These are phyloP conservation scores for Arabidopsis suecica DNA, from an alignment of 345 rosid genomes.

Conservation along the genomic window DNA sequence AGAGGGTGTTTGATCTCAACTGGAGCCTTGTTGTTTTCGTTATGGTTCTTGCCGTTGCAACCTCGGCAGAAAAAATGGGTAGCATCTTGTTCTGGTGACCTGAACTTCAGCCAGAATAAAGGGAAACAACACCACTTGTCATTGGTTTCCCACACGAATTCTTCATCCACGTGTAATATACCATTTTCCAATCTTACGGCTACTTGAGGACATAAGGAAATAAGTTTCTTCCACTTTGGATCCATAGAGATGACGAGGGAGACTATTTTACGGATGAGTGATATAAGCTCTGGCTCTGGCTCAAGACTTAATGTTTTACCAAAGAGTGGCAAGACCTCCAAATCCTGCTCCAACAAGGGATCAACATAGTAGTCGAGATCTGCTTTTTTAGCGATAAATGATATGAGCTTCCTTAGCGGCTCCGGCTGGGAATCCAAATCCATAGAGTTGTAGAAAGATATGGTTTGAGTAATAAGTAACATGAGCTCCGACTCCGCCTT, in stretches of 20 bases:
- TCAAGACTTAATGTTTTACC: background rate
- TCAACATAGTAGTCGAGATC: background rate
- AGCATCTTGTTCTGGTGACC: background rate
- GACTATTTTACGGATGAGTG: slow-evolving; percentile 1
- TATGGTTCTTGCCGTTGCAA: background rate
- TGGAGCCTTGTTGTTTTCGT: background rate
- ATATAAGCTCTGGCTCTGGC: background rate
- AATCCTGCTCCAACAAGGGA: background rate
- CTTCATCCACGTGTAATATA: background rate
- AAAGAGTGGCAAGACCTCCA: slow-evolving; percentile 4
- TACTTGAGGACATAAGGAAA: slow-evolving; percentile 3
- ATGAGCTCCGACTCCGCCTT: background rate
- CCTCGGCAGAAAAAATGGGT: background rate
- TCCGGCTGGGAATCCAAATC: slow-evolving; percentile 5
- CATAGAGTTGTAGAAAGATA: background rate
- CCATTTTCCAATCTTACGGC: background rate
- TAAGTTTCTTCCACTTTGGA: background rate
- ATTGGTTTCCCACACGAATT: background rate
- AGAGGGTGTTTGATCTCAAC: background rate
- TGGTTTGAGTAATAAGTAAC: background rate
- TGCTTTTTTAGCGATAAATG: background rate
- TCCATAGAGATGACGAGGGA: slow-evolving; percentile 5
- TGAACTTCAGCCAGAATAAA: background rate
- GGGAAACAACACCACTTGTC: background rate
- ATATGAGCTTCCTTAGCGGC: background rate